Evolutionary conservation across 106 monocot genomes (phyloP).

Genomic region (Amphibolis antarctica): DNA sequence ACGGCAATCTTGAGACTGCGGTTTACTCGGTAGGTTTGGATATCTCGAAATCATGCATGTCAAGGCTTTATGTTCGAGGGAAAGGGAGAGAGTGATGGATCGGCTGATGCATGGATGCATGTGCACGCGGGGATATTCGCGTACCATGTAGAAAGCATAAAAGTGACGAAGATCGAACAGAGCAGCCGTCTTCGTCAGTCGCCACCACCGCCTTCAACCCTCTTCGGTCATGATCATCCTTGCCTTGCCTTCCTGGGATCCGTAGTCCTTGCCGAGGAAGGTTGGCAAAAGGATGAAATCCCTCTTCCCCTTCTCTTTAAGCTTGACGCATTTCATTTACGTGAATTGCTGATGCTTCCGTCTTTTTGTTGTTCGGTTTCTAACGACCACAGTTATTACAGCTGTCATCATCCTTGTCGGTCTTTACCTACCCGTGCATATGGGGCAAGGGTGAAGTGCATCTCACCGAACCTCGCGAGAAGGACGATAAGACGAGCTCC

Average conservation of each 20-base stretch:
- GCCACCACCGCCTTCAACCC: slow-evolving; percentile 84
- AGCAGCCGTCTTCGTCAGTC: slow-evolving; percentile 80
- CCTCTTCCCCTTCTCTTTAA: too few relatives aligned
- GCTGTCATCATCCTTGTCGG: slow-evolving; percentile 18
- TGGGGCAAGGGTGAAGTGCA: slow-evolving; percentile 23
- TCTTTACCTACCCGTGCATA: slow-evolving; percentile 15
- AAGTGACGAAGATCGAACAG: slow-evolving; percentile 68
- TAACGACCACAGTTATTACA: slow-evolving; percentile 12
- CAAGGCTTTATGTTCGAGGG: too few relatives aligned
- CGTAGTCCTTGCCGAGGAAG: slow-evolving; percentile 60
- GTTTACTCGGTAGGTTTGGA: slow-evolving; percentile 66
- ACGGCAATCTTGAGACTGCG: slow-evolving; percentile 38
- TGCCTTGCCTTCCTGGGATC: slow-evolving; percentile 46
- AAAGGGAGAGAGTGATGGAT: too few relatives aligned
- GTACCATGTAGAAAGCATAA: slow-evolving; percentile 64
- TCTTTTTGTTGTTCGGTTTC: background rate
- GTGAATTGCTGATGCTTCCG: background rate
- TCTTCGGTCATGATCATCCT: slow-evolving; percentile 76
- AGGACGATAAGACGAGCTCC: background rate
- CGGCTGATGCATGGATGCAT: slow-evolving; percentile 42
- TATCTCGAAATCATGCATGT: too few relatives aligned
- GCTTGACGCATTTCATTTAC: too few relatives aligned
- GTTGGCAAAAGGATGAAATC: slow-evolving; percentile 20
- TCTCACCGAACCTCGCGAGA: background rate
- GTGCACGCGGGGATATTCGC: slow-evolving; percentile 62